Evolutionary conservation across 768 basidiomycete species (phyloP).

Genomic region (Lanmaoa pseudosensibilis): DNA sequence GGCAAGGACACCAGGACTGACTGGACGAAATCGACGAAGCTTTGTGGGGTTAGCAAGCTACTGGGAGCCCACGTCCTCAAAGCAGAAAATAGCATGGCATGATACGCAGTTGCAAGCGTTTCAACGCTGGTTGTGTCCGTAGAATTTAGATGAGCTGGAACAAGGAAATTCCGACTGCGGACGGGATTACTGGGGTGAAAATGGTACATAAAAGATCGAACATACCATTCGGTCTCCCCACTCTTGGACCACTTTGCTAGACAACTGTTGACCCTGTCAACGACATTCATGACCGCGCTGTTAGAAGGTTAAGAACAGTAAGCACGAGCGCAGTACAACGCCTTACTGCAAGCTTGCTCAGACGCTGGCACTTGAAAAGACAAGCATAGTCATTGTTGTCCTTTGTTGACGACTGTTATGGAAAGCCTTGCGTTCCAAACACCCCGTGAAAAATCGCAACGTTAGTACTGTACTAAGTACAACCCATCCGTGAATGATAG

Average conservation of each 20-base stretch:
- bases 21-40: conserved; percentile 63
- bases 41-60: conserved; percentile 45
- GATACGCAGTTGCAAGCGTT: conserved; percentile 64
- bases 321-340: conserved; percentile 18
- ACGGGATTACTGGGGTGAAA: conserved; percentile 15
- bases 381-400: conserved; percentile 27
- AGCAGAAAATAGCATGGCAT: conserved; percentile 61
- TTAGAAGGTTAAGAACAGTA: conserved; percentile 7
- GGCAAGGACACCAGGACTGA: conserved; percentile 62
- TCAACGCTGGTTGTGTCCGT: conserved; percentile 53
- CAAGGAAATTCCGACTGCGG: conserved; percentile 59
- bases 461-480: too few relatives aligned
- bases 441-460: neutral
- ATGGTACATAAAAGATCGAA: conserved; percentile 20
- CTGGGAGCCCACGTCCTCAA: conserved; percentile 56
- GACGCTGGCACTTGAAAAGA: conserved; percentile 19
- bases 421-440: conserved; percentile 24
- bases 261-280: conserved; percentile 50
- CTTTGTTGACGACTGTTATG: conserved; percentile 29
- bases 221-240: conserved; percentile 65
- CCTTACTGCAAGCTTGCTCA: conserved; percentile 15
- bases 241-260: conserved; percentile 55
- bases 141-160: conserved; percentile 59
- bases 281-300: conserved; percentile 54
- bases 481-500: too few relatives aligned